Conservation (phyloP, 2,329 filamentous ascomycete species). For the Coleophoma crateriformis region DNA sequence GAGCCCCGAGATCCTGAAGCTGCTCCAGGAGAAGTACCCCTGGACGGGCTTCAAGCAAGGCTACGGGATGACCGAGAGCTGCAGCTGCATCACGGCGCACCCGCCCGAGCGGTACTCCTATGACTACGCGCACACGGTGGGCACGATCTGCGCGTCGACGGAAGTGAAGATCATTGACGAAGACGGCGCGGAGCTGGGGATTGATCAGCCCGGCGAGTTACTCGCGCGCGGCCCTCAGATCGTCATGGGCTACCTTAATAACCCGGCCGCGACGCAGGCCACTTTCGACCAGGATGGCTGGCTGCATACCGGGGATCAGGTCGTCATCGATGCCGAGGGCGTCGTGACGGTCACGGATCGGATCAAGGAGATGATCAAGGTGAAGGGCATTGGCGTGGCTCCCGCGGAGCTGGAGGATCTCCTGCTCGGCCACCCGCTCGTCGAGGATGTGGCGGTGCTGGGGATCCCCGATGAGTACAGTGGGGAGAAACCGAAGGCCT, state of each 20-base stretch:
- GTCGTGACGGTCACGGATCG: slow-evolving; percentile 46
- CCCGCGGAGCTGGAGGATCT: slow-evolving; percentile 60
- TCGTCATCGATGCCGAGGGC: slow-evolving; percentile 9
- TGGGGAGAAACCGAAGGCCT: slow-evolving; percentile 52
- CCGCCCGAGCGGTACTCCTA: slow-evolving; percentile 50
- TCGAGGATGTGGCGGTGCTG: slow-evolving; percentile 53
- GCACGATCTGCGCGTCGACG: slow-evolving; percentile 51
- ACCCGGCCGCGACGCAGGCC: slow-evolving; percentile 6
- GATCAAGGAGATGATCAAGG: slow-evolving; percentile 66
- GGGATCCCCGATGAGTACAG: slow-evolving; percentile 48
- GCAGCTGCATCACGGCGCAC: slow-evolving; percentile 57
- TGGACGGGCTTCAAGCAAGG: slow-evolving; percentile 58
- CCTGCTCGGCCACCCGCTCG: slow-evolving; percentile 48
- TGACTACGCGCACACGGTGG: slow-evolving; percentile 50
- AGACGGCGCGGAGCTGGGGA: slow-evolving; percentile 44
- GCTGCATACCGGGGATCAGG: slow-evolving; percentile 14
- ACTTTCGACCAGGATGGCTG: slow-evolving; percentile 8
- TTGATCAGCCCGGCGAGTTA: slow-evolving; percentile 49
- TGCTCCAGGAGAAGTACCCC: slow-evolving; percentile 50
- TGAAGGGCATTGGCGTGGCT: slow-evolving; percentile 57
- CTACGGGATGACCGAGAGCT: slow-evolving; percentile 65
- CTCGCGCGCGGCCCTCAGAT: slow-evolving; percentile 34
- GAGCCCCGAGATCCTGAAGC: slow-evolving; percentile 48
- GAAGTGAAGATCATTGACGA: slow-evolving; percentile 54
- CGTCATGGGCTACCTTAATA: slow-evolving; percentile 12